Evolutionary conservation across 1,284 basidiomycete species (phyloP), one percentile per base, ranked within the genome.

Genomic region (Cerioporus squamosus): DNA sequence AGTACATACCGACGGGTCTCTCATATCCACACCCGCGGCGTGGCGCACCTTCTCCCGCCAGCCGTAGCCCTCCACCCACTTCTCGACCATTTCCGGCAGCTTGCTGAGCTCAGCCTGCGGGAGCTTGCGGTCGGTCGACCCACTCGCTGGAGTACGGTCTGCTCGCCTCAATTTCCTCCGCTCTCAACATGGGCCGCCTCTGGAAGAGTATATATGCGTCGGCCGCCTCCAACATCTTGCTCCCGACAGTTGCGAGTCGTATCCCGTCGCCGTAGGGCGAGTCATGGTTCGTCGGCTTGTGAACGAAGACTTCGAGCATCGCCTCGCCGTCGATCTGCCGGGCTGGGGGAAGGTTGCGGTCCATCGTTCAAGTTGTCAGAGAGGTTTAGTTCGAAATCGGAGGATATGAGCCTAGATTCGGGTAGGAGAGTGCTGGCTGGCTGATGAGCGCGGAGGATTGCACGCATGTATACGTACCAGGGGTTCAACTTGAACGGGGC

Each of bases 301-400:
- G 88, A 6, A 86, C 88, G 68, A 82, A 88, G 46, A 89, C 83
- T 63, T 87, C 82, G 53, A 91, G 78, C 63, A 85, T 74, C 42
- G 84, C 72, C 48, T 87, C 82, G 60, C 79, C 81, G 43, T 72
- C 70, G 54, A 84, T 70, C 53, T 73, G 71, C 42, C 81, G 82
- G 44, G 78, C 65, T 8, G 39, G 39, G 29, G 29, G 29, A 5
- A 29, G 5, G 5, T 29, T 10, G 23, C 57, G 24, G 48, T 71
- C 71, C 68, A 70, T 69, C n/a, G n/a, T n/a, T n/a, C n/a, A n/a
- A 58, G 70, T 62, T 62, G 59, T 42, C 18, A 31, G 9, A 9
- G 56, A 17, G 44, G 58, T 36, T 12, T 69, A 64, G 9, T 62
- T 29, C 26, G 68, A 68, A 46, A 67, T n/a, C n/a, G n/a, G n/a